These are phyloP conservation scores for Aspergillus conjunctus DNA, from an alignment of 495 filamentous ascomycete genomes.

Conservation along the genomic window DNA sequence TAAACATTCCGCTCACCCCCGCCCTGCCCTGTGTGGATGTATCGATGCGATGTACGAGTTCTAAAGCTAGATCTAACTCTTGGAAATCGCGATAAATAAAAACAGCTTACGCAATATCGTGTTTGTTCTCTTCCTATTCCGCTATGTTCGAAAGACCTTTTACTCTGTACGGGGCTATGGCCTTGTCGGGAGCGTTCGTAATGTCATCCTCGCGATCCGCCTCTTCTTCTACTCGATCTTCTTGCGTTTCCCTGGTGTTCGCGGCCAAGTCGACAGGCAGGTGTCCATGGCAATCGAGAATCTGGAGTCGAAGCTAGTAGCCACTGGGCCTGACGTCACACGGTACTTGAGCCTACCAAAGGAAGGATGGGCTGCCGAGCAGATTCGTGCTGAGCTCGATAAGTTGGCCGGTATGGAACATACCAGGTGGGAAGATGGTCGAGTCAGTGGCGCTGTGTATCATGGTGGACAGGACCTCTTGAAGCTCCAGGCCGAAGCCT, in stretches of 20 bases:
- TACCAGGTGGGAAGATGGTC: slow-evolving; percentile 94
- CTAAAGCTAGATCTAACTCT: not conserved
- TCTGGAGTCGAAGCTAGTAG: slow-evolving; percentile 79
- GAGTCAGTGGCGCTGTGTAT: slow-evolving; percentile 94
- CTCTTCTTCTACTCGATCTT: slow-evolving; percentile 82
- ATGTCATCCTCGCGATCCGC: slow-evolving; percentile 68
- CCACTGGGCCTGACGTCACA: slow-evolving; percentile 67
- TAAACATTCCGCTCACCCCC: slow-evolving; percentile 16
- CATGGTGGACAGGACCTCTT: slow-evolving; percentile 86
- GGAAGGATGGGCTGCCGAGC: slow-evolving; percentile 81
- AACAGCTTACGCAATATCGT: slow-evolving; percentile 80
- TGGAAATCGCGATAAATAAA: not conserved
- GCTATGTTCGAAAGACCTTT: slow-evolving; percentile 78
- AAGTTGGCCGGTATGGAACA: slow-evolving; percentile 84
- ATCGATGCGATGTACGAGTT: not conserved
- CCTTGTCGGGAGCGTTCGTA: slow-evolving; percentile 72
- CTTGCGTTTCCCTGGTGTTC: slow-evolving; percentile 80
- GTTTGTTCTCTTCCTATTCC: slow-evolving; percentile 86
- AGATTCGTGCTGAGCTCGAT: slow-evolving; percentile 76
- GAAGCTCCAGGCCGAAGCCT: slow-evolving; percentile 87
- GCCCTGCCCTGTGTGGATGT: not conserved
- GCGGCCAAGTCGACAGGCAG: slow-evolving; percentile 78
- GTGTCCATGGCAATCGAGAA: slow-evolving; percentile 66
- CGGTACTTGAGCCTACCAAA: slow-evolving; percentile 78
- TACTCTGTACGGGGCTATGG: slow-evolving; percentile 89